Evolutionary conservation across 2,329 filamentous ascomycete genomes (phyloP), one percentile per base, ranked within the genome.

Genomic region (Aspergillus flavus): DNA sequence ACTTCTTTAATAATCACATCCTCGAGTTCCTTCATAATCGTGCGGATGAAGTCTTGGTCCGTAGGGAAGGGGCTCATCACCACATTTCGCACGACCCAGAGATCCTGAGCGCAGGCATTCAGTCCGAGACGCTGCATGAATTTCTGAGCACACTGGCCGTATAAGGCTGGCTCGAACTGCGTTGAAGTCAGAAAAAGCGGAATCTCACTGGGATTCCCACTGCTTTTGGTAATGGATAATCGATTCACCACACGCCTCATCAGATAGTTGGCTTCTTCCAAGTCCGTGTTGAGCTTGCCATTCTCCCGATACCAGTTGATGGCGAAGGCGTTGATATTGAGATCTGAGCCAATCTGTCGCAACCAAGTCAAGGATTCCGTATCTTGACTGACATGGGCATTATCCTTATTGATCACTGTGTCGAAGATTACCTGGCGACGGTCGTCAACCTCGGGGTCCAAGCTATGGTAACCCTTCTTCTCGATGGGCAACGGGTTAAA

Each of bases 191-290:
- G 69, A 62, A 78, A 83, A 2, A 84, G 72, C 0, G 79, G 79
- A 34, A 82, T 79, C 12, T 74, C 26, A 6, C 14, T n/a, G 6
- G 66, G 62, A 6, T 82, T 74, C 6, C 81, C 78, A 11, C 74
- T 70, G 0, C 77, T 75, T 0, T 74, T 76, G 21, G 78, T 79
- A 34, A 83, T 77, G 0, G 81, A 83, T 0, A 84, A 65, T 0
- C 67, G 69, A 41, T 82, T 72, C 1, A 83, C 73, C 10, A 84
- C 78, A 4, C 78, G 72, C 62, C 74, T 75, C 76, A 82, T 84
- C 26, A 84, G 73, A 63, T 83, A 81, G 62, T 84, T 84, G 4
- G 82, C 81, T 64, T 83, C 81, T 61, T 82, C 81, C 2, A 83
- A 71, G 52, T 83, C 80, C 0, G 69, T 71, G 63, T 84, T 84